Conservation (phyloP, 1,284 basidiomycete species). For the Amylostereum chailletii region DNA sequence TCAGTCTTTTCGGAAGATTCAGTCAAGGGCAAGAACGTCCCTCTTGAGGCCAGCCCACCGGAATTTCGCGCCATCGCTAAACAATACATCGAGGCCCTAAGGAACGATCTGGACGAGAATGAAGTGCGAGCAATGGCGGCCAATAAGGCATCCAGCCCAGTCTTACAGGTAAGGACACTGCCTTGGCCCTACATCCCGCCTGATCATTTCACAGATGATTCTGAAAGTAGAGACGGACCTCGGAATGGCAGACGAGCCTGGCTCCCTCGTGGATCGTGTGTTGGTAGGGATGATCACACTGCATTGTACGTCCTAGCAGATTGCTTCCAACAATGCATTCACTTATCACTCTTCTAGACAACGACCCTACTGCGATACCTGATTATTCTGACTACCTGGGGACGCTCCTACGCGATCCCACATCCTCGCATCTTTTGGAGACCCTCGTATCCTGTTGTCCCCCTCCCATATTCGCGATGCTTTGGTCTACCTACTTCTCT, state of each 20-base stretch:
- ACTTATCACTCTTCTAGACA: slow-evolving; percentile 19
- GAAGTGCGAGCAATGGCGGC: slow-evolving; percentile 80
- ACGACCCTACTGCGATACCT: slow-evolving; percentile 22
- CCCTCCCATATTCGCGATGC: slow-evolving; percentile 44
- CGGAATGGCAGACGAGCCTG: slow-evolving; percentile 45
- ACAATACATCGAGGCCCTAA: slow-evolving; percentile 46
- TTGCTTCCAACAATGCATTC: background rate
- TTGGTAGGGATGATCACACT: slow-evolving; percentile 73
- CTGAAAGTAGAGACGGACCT: slow-evolving; percentile 71
- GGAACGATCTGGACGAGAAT: slow-evolving; percentile 50
- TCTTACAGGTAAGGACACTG: slow-evolving; percentile 55
- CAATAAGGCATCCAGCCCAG: slow-evolving; percentile 75
- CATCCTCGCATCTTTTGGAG: slow-evolving; percentile 84
- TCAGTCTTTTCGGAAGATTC: slow-evolving; percentile 53
- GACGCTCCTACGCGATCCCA: slow-evolving; percentile 75
- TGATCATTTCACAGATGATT: slow-evolving; percentile 47
- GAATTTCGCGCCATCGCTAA: slow-evolving; percentile 44
- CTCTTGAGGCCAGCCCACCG: slow-evolving; percentile 30
- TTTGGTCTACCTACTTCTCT: slow-evolving; percentile 77
- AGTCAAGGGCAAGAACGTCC: slow-evolving; percentile 28
- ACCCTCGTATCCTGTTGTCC: slow-evolving; percentile 62
- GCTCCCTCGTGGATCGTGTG: slow-evolving; percentile 77
- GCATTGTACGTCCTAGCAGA: slow-evolving; percentile 32
- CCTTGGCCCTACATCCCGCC: slow-evolving; percentile 1
- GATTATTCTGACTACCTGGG: slow-evolving; percentile 68